Base-by-base conservation (phyloP, 2,329 filamentous ascomycete genomes). In the Triangularia verruculosa region DNA sequence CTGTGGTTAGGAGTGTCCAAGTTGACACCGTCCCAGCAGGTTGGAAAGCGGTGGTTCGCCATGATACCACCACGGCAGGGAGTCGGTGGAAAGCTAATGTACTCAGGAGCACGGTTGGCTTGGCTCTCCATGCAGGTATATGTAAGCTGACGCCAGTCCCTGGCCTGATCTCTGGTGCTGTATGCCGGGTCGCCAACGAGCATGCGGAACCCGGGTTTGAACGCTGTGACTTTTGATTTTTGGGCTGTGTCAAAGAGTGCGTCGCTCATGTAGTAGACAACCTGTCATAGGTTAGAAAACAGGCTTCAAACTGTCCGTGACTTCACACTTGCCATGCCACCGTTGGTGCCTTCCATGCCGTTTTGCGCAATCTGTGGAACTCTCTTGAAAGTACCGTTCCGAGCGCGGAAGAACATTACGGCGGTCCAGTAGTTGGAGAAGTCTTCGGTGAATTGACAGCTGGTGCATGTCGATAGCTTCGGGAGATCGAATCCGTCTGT, bases 11-110 rank as follows among this genome's bases (percentile, higher is more conserved):
- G 62, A 3, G 76, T 73, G 70, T 83, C 81, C 57, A 81, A 68
- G 67, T 83, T 76, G 54, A 76, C 74, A 53, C 82, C 82, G 65
- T 86, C 77, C 82, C 82, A 85, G 75, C 81, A 85, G 12, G 74
- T 77, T 17, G 79, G 80, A 73, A 81, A 80, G 4, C 78, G 76
- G 65, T 79, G 77, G 70, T 79, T 79, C 2, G 77, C 76, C 71
- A 78, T 53, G 17, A 53, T 53, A 15, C 77, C 79, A n/a, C 72
- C 73, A 11, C 72, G 72, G 69, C 78, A 81, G 2, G 77, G 72
- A 13, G 63, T 70, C 15, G 71, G 72, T 4, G 78, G 78, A 66
- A 81, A 78, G 25, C 71, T 68, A 20, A 78, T 69, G 1, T 69
- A 75, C 68, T 81, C 79, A 20, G 74, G 75, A 54, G 72, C 71